Evolutionary conservation across 345 rosid species (phyloP).

Genomic region (Chamaenerion angustifolium): DNA sequence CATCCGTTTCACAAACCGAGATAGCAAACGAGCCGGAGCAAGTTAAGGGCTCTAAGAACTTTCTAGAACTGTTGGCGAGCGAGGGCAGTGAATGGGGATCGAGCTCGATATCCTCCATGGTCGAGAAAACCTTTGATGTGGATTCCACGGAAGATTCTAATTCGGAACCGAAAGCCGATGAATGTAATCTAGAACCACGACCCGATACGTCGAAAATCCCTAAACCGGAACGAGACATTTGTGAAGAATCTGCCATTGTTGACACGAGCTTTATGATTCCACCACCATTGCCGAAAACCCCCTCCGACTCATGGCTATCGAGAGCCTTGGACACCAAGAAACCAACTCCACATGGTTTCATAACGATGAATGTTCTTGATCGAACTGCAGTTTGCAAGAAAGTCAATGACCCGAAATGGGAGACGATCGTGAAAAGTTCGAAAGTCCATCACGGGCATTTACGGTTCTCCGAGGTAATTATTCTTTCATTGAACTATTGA

Average conservation of each 20-base stretch:
- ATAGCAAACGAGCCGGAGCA: neutral
- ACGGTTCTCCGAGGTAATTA: constrained; percentile 51
- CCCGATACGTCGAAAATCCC: neutral
- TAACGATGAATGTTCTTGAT: constrained; percentile 12
- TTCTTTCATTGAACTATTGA: neutral
- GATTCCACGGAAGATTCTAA: constrained; percentile 18
- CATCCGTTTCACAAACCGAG: neutral
- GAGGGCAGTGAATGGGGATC: constrained; percentile 35
- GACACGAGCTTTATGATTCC: constrained; percentile 29
- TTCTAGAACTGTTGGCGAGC: constrained; percentile 36
- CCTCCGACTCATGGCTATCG: constrained; percentile 83
- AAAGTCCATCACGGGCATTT: constrained; percentile 35
- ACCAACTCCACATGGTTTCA: constrained; percentile 23
- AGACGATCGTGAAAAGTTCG: constrained; percentile 56
- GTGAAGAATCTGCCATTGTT: constrained; percentile 3
- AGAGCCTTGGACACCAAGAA: constrained; percentile 50
- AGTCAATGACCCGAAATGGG: constrained; percentile 46
- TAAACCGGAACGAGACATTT: neutral
- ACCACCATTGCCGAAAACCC: constrained; percentile 70
- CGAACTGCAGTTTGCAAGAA: too few species aligned
- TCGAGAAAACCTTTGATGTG: constrained; percentile 68
- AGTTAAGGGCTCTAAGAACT: constrained; percentile 16
- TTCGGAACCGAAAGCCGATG: neutral
- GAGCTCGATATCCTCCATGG: constrained; percentile 21
- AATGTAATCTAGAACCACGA: neutral